These are phyloP conservation scores for Pleurotus salmoneostramineus DNA, from an alignment of 768 basidiomycete genomes.

Conservation along the genomic window DNA sequence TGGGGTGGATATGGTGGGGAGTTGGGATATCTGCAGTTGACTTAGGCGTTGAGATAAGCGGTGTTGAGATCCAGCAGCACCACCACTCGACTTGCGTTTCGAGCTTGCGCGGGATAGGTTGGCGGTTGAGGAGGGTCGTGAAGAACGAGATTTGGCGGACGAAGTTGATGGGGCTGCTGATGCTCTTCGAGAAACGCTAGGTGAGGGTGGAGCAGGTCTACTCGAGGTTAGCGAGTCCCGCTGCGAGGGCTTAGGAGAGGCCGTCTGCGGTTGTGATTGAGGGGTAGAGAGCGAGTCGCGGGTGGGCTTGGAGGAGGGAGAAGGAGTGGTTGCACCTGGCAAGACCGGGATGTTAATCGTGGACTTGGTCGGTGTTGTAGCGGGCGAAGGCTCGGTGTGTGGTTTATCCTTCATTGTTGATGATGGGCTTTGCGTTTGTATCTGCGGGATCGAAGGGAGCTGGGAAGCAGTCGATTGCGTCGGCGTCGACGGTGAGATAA, in stretches of 20 bases:
- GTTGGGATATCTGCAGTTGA: conserved; percentile 18
- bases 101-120: conserved; percentile 11
- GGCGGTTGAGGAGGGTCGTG: conserved; percentile 10
- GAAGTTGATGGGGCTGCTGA: conserved; percentile 11
- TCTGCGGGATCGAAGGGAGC: neutral
- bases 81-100: neutral
- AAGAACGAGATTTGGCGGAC: conserved; percentile 1
- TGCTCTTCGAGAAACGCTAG: conserved; percentile 10
- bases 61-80: neutral
- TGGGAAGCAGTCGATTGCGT: neutral
- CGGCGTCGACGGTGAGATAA: conserved; percentile 4
- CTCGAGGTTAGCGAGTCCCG: conserved; percentile 11
- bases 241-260: neutral
- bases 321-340: neutral
- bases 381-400: neutral
- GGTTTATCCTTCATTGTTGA: neutral
- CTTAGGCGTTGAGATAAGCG: conserved; percentile 6
- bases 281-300: neutral
- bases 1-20: conserved; percentile 10
- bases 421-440: neutral
- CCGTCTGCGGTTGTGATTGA: neutral
- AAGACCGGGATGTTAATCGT: conserved; percentile 8
- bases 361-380: conserved; percentile 9
- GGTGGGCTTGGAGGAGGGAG: neutral
- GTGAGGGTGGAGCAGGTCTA: conserved; percentile 10